These are phyloP conservation scores for Mortierella alpina DNA, from an alignment of 192 early-diverging fungal species.

Conservation along the genomic window DNA sequence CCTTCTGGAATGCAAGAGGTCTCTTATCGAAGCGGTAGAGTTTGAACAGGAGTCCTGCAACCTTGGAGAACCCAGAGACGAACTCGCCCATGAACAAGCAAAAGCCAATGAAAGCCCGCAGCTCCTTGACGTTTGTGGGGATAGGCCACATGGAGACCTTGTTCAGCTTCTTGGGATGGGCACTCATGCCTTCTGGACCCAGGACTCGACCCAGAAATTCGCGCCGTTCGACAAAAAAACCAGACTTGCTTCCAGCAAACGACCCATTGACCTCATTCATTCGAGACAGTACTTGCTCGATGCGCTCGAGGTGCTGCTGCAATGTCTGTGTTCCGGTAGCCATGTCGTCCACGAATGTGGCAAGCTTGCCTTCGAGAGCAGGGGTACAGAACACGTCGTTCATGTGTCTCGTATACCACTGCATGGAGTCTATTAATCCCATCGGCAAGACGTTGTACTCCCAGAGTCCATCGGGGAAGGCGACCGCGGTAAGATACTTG, in stretches of 20 bases:
- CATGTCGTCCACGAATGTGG: too few relatives aligned
- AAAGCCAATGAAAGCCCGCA: constrained; percentile 10
- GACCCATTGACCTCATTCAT: constrained; percentile 16
- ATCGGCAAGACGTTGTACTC: constrained; percentile 15
- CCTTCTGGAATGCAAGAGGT: not conserved
- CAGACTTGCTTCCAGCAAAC: constrained; percentile 13
- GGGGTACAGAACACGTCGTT: not conserved
- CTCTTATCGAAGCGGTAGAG: constrained; percentile 5
- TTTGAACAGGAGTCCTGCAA: not conserved
- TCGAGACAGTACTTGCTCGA: not conserved
- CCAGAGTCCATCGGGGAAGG: constrained; percentile 6
- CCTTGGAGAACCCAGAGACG: not conserved
- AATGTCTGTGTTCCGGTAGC: not conserved
- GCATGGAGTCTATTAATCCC: constrained; percentile 9
- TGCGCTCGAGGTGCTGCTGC: not conserved
- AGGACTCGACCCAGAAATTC: constrained; percentile 6
- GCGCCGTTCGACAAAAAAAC: constrained; percentile 4
- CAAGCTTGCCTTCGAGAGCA: not conserved
- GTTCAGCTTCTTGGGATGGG: not conserved
- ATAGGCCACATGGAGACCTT: not conserved
- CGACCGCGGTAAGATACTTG: constrained; percentile 3
- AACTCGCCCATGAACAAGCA: not conserved
- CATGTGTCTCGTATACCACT: constrained; percentile 18
- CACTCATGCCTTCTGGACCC: not conserved
- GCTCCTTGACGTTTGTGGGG: not conserved